Evolutionary conservation across 306 rosid genomes (phyloP), one percentile per base, ranked within the genome.

Genomic region (Vachellia pachyceras): DNA sequence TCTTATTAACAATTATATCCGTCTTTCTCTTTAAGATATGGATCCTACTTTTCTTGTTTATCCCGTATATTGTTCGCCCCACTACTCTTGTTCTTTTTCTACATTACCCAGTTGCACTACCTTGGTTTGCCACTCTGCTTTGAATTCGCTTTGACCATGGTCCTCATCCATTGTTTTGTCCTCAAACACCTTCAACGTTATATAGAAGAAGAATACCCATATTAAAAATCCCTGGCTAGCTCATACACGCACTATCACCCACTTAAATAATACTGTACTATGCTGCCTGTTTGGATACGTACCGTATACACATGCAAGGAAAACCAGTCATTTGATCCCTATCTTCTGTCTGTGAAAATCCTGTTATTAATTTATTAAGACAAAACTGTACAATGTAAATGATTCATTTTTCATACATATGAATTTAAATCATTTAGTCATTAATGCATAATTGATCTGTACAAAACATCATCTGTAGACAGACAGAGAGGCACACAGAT

Each of bases 11-110:
- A 75, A 84, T 84, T 45, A 3, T 41, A 40, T 55, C 61, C 68
- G 57, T 72, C 86, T 79, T 86, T 89, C 82, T 83, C 77, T 73
- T 82, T 76, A 74, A 81, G 79, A 89, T 78, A 75, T 80, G 78
- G 65, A 75, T 80, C 76, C 63, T 63, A 37, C 44, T 79, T 77
- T 79, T 61, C 17, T 23, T 49, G 17, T 79, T 55, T 41, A 66
- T 57, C 18, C 54, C 65, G 1, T 36, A 10, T 23, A 22, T 22
- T 23, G 23, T 54, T 84, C 78, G 42, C 72, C 36, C 57, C 83
- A 49, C 78, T 71, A 49, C 45, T 70, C 80, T 47, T 46, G 42
- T n/a, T n/a, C n/a, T n/a, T n/a, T n/a, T 74, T 68, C 14, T 57
- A 41, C 39, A 69, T 84, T 75, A 52, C 12, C 42, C 65, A 46